A percentile compares a stretch with the other conserved stretches of the same genome.
phyloP scores from a whole-genome alignment of 352 stramenopile species.

The Elongisporangium anandrum region DNA sequence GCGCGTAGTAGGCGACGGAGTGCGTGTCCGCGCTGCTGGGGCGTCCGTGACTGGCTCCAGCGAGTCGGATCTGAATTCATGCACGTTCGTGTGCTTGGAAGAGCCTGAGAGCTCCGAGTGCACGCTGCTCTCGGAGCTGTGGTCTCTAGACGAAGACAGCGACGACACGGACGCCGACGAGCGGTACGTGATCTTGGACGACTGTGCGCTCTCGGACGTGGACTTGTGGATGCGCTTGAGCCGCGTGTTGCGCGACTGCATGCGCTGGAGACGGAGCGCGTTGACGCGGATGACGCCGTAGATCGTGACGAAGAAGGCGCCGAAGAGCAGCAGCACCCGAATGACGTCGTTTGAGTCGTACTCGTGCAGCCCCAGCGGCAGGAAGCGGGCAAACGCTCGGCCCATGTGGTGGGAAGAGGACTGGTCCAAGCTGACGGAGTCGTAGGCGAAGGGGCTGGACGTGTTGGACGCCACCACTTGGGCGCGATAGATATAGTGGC shows the following conservation, averaged over 20 bases:
- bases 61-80: slow-evolving; percentile 2
- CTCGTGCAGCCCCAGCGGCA: slow-evolving; percentile 1
- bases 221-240: slow-evolving; percentile 52
- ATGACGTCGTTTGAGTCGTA: slow-evolving; percentile 26
- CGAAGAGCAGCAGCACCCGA: slow-evolving; percentile 41
- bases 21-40: slow-evolving; percentile 13
- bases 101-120: slow-evolving; percentile 1
- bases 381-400: slow-evolving; percentile 1
- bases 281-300: slow-evolving; percentile 50
- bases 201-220: slow-evolving; percentile 16
- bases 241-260: slow-evolving; percentile 38
- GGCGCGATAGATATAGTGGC: slow-evolving; percentile 43
- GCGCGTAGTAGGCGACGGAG: slow-evolving; percentile 5
- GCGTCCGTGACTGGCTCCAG: neutral
- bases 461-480: slow-evolving; percentile 32
- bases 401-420: neutral
- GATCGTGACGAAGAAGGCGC: slow-evolving; percentile 49
- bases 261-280: slow-evolving; percentile 45
- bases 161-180: slow-evolving; percentile 31
- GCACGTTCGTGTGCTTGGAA: slow-evolving; percentile 1
- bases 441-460: slow-evolving; percentile 40
- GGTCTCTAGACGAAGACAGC: slow-evolving; percentile 23
- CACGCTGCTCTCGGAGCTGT: slow-evolving; percentile 16
- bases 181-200: slow-evolving; percentile 13
- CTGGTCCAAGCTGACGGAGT: slow-evolving; percentile 14